Conservation (phyloP, 2,329 filamentous ascomycete species). For the Basipetospora sp. region DNA sequence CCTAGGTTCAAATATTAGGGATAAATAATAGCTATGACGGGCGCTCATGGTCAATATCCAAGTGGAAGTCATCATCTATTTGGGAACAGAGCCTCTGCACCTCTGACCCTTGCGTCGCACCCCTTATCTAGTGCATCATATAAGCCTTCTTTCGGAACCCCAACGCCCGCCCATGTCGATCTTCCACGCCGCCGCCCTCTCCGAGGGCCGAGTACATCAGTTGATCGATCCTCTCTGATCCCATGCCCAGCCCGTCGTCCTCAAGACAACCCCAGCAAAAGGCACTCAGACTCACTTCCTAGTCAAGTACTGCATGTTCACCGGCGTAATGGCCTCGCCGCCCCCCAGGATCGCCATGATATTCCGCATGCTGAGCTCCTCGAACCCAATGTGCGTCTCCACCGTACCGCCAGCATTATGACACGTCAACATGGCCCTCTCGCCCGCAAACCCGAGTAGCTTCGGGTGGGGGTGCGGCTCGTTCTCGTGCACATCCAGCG, state of each 20-base stretch:
- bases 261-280: background rate
- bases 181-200: no score
- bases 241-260: background rate
- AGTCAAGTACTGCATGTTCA: constrained; percentile 42
- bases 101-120: no score
- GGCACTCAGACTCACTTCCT: constrained; percentile 5
- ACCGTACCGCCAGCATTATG: constrained; percentile 55
- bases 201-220: no score
- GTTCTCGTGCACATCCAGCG: constrained; percentile 48
- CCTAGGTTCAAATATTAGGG: no score
- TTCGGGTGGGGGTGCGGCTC: constrained; percentile 41
- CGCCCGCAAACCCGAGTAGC: constrained; percentile 25
- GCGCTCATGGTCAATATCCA: no score
- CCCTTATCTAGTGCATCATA: no score
- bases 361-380: constrained; percentile 52
- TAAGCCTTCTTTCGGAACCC: no score
- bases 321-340: constrained; percentile 40
- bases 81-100: no score
- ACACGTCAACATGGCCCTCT: constrained; percentile 44
- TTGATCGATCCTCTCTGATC: no score
- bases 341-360: constrained; percentile 43
- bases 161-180: no score
- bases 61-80: no score
- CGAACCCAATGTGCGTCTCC: constrained; percentile 51
- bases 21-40: no score